Conservation (phyloP, 208 protist species). For the Leishmania martiniquensis region DNA sequence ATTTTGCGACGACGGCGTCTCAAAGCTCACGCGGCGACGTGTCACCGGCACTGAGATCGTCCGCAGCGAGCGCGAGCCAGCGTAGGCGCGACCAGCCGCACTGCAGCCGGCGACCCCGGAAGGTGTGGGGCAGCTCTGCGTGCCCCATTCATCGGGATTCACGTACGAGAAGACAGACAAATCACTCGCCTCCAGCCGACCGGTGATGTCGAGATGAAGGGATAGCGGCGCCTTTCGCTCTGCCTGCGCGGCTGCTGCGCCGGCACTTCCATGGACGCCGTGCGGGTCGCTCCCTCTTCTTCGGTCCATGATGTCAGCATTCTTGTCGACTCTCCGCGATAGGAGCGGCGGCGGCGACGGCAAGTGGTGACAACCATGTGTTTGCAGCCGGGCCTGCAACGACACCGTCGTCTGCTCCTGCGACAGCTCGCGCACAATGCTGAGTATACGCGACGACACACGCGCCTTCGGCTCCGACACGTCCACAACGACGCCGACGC, state of each 20-base stretch:
- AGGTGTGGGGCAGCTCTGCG: background rate
- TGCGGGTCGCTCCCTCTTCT: background rate
- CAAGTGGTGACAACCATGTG: background rate
- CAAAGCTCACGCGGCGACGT: constrained; percentile 28
- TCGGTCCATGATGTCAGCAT: background rate
- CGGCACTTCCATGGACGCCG: background rate
- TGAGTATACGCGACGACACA: constrained; percentile 69
- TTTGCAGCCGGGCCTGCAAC: constrained; percentile 12
- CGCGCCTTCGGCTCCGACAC: constrained; percentile 60
- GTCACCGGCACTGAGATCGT: constrained; percentile 1
- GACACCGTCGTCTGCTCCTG: constrained; percentile 41
- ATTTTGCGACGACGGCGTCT: constrained; percentile 8
- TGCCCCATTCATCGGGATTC: constrained; percentile 17
- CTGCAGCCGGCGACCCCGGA: background rate
- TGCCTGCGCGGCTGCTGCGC: background rate
- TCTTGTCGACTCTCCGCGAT: background rate
- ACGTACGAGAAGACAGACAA: constrained; percentile 45
- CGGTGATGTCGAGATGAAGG: constrained; percentile 54
- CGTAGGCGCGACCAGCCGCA: constrained; percentile 5
- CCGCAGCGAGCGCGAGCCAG: constrained; percentile 1
- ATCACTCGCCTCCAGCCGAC: constrained; percentile 51
- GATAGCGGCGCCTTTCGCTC: constrained; percentile 7
- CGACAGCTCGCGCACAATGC: constrained; percentile 61
- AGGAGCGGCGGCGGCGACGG: background rate
- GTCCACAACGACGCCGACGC: constrained; percentile 63